Evolutionary conservation across 1,284 basidiomycete genomes (phyloP).

Genomic region (Pisolithus thermaeus): DNA sequence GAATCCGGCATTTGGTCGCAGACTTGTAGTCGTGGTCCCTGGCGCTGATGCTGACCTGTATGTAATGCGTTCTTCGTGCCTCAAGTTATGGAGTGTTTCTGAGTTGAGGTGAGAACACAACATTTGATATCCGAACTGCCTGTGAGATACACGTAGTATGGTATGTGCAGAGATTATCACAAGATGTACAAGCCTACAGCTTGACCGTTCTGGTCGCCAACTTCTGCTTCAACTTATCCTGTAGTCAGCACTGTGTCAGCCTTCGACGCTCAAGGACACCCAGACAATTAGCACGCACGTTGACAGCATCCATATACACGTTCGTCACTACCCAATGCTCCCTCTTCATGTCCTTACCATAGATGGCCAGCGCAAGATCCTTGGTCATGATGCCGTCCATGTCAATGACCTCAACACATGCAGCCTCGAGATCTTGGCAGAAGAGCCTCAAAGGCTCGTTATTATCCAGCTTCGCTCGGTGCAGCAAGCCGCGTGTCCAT

Average conservation of each 20-base stretch:
- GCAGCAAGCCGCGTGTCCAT: conserved; percentile 93
- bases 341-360: conserved; percentile 86
- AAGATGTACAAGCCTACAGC: conserved; percentile 11
- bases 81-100: not conserved
- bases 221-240: conserved; percentile 58
- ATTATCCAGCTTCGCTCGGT: conserved; percentile 89
- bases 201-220: conserved; percentile 26
- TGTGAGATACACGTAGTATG: not conserved
- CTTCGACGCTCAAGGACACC: not conserved
- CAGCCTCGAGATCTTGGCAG: conserved; percentile 77
- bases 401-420: conserved; percentile 92
- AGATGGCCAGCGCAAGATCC: conserved; percentile 92
- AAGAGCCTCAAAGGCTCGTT: conserved; percentile 77
- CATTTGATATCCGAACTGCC: conserved; percentile 7
- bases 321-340: conserved; percentile 93
- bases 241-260: conserved; percentile 13
- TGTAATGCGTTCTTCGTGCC: conserved; percentile 12
- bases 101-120: conserved; percentile 6
- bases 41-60: too few species aligned
- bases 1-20: too few species aligned
- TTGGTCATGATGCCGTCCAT: conserved; percentile 91
- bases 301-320: conserved; percentile 88
- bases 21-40: too few species aligned
- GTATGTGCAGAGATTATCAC: not conserved
- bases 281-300: conserved; percentile 40